Percentiles rank a stretch among this genome's conserved stretches.
Evolutionary conservation across 2,329 filamentous ascomycete species (phyloP).

Genomic region (Verticillium nubilum): DNA sequence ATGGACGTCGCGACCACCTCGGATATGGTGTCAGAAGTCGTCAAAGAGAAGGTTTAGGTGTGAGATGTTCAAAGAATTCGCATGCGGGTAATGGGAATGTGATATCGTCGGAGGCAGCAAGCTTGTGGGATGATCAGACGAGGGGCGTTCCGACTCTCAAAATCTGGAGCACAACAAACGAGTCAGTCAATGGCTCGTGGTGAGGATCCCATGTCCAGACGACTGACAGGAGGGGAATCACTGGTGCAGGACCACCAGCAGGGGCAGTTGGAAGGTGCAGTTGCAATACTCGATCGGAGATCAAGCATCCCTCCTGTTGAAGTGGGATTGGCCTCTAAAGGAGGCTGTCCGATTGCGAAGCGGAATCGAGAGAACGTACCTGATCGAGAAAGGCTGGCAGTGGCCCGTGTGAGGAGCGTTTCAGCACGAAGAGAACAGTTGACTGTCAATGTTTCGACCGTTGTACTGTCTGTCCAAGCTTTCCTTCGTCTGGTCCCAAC

Average conservation of each 20-base stretch:
- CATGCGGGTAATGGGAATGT: neutral
- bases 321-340: neutral
- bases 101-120: neutral
- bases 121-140: neutral
- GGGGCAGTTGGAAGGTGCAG: neutral
- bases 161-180: neutral
- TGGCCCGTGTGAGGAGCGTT: constrained; percentile 10
- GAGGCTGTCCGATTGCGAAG: neutral
- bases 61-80: neutral
- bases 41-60: neutral
- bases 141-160: neutral
- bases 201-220: neutral
- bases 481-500: neutral
- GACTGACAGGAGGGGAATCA: neutral
- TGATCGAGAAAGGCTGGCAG: neutral
- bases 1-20: neutral
- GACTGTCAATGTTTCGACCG: constrained; percentile 7
- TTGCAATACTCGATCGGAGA: neutral
- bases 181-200: constrained; percentile 4
- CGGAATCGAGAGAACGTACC: constrained; percentile 8
- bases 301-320: neutral
- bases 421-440: constrained; percentile 6
- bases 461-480: neutral
- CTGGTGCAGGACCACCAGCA: neutral
- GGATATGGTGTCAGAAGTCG: neutral